A percentile compares a stretch with the other conserved stretches of the same genome.
These are phyloP conservation scores for Kodamaea sagamina DNA, from an alignment of 805 yeast species.

Conservation along the genomic window DNA sequence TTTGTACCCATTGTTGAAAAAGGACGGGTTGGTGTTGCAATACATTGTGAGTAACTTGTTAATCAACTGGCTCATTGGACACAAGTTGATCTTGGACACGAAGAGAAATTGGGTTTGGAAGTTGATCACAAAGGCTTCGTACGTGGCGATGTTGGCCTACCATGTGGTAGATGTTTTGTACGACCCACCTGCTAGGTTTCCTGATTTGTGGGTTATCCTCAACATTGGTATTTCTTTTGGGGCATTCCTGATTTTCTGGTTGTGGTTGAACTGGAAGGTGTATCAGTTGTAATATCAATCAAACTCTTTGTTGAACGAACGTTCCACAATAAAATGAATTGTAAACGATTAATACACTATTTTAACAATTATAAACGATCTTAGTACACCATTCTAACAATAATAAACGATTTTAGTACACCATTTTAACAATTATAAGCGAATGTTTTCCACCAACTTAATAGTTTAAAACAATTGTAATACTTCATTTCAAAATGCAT, in stretches of 20 bases:
- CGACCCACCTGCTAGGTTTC: conserved; percentile 60
- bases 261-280: conserved; percentile 64
- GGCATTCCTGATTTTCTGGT: conserved; percentile 72
- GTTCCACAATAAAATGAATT: not conserved
- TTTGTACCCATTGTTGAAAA: conserved; percentile 74
- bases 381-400: too few relatives aligned
- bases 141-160: conserved; percentile 47
- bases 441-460: too few relatives aligned
- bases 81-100: conserved; percentile 16
- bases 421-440: too few relatives aligned
- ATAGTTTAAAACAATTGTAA: too few relatives aligned
- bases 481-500: too few relatives aligned
- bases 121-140: conserved; percentile 28
- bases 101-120: conserved; percentile 27
- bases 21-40: conserved; percentile 74
- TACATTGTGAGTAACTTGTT: conserved; percentile 56
- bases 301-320: too few relatives aligned
- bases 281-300: conserved; percentile 12
- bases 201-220: conserved; percentile 83
- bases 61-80: conserved; percentile 78
- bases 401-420: too few relatives aligned
- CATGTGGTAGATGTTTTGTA: conserved; percentile 56
- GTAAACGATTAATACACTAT: too few relatives aligned
- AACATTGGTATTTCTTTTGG: conserved; percentile 75
- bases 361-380: too few relatives aligned